Evolutionary conservation across 306 rosid genomes (phyloP).

Genomic region (Ceratonia siliqua): DNA sequence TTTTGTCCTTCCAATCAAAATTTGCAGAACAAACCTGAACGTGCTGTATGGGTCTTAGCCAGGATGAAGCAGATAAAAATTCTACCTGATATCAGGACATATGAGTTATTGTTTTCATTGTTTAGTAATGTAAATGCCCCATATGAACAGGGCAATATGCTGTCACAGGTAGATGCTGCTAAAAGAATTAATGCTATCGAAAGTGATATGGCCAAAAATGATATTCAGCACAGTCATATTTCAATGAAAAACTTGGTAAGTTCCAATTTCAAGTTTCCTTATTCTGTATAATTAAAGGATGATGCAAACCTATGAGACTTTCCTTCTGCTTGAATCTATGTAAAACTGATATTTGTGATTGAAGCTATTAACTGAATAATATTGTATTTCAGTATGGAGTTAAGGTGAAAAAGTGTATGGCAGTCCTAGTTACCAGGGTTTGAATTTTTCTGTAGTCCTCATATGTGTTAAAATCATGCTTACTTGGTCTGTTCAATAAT

Average conservation of each 20-base stretch:
- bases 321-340: conserved; percentile 14
- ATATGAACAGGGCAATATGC: conserved; percentile 61
- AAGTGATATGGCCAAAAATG: conserved; percentile 67
- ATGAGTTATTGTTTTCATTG: conserved; percentile 70
- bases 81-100: conserved; percentile 71
- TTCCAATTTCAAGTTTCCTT: conserved; percentile 25
- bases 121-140: conserved; percentile 80
- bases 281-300: conserved; percentile 32
- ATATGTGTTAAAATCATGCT: not conserved
- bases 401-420: not conserved
- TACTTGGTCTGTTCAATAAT: not conserved
- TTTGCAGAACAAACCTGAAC: conserved; percentile 81
- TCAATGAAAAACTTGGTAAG: conserved; percentile 74
- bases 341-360: conserved; percentile 18
- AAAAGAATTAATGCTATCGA: conserved; percentile 74
- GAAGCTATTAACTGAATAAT: conserved; percentile 9
- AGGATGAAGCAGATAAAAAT: conserved; percentile 67
- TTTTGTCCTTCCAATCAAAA: conserved; percentile 30
- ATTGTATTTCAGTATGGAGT: conserved; percentile 2
- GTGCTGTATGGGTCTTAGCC: conserved; percentile 64
- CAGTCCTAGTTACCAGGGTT: not conserved
- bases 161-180: conserved; percentile 63
- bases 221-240: conserved; percentile 63
- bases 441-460: conserved; percentile 3
- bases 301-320: conserved; percentile 13